Conservation (phyloP, 1,284 basidiomycete genomes). For the Heterobasidion occidentale region DNA sequence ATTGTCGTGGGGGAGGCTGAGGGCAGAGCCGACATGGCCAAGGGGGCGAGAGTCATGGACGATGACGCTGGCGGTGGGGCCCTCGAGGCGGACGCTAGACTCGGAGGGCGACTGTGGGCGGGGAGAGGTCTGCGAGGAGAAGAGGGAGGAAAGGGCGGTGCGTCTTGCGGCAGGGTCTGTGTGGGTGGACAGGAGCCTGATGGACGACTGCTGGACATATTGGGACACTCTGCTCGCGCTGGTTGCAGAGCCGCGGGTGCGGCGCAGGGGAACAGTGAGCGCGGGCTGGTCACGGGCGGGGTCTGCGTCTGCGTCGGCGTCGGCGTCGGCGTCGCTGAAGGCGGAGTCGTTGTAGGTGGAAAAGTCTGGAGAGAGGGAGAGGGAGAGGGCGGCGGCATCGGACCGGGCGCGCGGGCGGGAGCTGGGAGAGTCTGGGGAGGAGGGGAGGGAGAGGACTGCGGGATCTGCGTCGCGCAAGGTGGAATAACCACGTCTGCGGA, state of each 20-base stretch:
- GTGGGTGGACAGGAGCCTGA: background rate
- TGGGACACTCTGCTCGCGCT: background rate
- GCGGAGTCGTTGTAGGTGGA: background rate
- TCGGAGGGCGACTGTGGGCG: background rate
- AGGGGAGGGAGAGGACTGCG: background rate
- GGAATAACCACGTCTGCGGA: background rate
- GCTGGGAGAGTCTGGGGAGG: background rate
- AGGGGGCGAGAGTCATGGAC: slow-evolving; percentile 9
- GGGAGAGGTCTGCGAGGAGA: background rate
- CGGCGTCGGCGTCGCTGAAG: too few relatives aligned
- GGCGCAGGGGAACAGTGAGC: too few relatives aligned
- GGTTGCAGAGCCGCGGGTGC: too few relatives aligned
- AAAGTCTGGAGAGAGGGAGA: background rate
- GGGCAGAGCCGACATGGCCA: slow-evolving; percentile 35
- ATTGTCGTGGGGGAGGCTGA: slow-evolving; percentile 18
- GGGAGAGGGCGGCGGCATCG: background rate
- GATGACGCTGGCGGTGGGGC: background rate
- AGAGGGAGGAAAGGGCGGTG: background rate
- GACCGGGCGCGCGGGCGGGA: background rate
- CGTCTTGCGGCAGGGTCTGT: background rate
- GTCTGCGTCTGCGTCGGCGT: too few relatives aligned
- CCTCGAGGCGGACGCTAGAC: background rate
- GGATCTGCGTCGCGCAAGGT: slow-evolving; percentile 1
- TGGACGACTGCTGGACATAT: background rate
- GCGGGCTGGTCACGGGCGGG: too few relatives aligned